Evolutionary conservation across 78 protist species (phyloP).

Genomic region (Dictyostelium capitatum): DNA sequence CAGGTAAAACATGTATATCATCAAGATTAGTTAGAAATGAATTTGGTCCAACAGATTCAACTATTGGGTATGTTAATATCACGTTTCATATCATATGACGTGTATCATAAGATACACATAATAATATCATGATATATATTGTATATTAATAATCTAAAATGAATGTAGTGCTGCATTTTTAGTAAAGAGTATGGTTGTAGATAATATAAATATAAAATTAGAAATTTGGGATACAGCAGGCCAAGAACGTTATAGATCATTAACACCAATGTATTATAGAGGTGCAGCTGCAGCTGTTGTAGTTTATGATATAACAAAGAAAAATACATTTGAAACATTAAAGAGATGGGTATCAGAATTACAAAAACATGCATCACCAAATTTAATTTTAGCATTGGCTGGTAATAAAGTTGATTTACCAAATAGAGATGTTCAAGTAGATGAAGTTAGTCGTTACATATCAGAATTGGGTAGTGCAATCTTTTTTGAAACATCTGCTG

Average conservation of each 20-base stretch:
- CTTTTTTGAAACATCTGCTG: constrained; percentile 78
- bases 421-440: constrained; percentile 68
- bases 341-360: constrained; percentile 76
- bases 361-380: constrained; percentile 76
- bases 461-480: constrained; percentile 64
- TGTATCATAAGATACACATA: no score
- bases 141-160: not conserved
- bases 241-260: constrained; percentile 67
- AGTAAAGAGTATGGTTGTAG: constrained; percentile 33
- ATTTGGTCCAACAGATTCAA: constrained; percentile 75
- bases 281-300: constrained; percentile 78
- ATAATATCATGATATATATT: not conserved
- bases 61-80: constrained; percentile 74
- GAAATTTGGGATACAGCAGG: constrained; percentile 83
- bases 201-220: constrained; percentile 51
- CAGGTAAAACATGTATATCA: constrained; percentile 71
- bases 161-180: constrained; percentile 75
- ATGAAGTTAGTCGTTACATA: constrained; percentile 61
- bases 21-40: constrained; percentile 77
- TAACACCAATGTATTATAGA: constrained; percentile 75
- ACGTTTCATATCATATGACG: no score
- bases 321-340: constrained; percentile 72
- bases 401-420: constrained; percentile 66
- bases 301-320: constrained; percentile 73
- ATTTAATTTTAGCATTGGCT: constrained; percentile 66